A percentile compares a stretch with the other conserved stretches of the same genome.
phyloP scores from a whole-genome alignment of 2,329 filamentous ascomycete species.

The Nemania abortiva region DNA sequence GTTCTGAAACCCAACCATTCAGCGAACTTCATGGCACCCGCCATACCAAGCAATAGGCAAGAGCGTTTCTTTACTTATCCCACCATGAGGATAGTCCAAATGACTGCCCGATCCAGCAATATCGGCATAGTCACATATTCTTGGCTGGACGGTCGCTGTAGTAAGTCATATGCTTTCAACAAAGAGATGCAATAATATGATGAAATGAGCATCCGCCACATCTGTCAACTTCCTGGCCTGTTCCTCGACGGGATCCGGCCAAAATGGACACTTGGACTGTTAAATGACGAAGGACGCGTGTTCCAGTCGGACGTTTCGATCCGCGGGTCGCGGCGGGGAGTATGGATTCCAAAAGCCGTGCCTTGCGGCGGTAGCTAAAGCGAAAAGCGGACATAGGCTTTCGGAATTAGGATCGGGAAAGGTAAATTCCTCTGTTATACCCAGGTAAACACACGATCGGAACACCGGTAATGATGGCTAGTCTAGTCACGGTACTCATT shows the following conservation, averaged over 20 bases:
- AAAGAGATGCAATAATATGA: slow-evolving; percentile 21
- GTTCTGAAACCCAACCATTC: slow-evolving; percentile 23
- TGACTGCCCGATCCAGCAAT: slow-evolving; percentile 35
- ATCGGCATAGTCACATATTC: slow-evolving; percentile 22
- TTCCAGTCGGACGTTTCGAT: slow-evolving; percentile 15
- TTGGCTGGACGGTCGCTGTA: slow-evolving; percentile 34
- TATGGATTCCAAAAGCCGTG: slow-evolving; percentile 20
- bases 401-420: slow-evolving; percentile 4
- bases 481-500: not conserved
- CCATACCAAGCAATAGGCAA: slow-evolving; percentile 19
- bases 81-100: slow-evolving; percentile 22
- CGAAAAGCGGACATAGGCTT: slow-evolving; percentile 8
- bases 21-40: slow-evolving; percentile 6
- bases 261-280: slow-evolving; percentile 10
- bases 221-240: slow-evolving; percentile 18
- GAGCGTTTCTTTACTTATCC: slow-evolving; percentile 17
- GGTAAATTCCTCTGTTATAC: not conserved
- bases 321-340: slow-evolving; percentile 16
- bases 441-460: not conserved
- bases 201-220: slow-evolving; percentile 13
- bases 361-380: slow-evolving; percentile 1
- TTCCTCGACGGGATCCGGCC: slow-evolving; percentile 17
- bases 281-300: slow-evolving; percentile 28
- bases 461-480: not conserved
- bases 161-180: slow-evolving; percentile 34